phyloP scores from a whole-genome alignment of 805 yeast species.

The Hanseniaspora thailandica region DNA sequence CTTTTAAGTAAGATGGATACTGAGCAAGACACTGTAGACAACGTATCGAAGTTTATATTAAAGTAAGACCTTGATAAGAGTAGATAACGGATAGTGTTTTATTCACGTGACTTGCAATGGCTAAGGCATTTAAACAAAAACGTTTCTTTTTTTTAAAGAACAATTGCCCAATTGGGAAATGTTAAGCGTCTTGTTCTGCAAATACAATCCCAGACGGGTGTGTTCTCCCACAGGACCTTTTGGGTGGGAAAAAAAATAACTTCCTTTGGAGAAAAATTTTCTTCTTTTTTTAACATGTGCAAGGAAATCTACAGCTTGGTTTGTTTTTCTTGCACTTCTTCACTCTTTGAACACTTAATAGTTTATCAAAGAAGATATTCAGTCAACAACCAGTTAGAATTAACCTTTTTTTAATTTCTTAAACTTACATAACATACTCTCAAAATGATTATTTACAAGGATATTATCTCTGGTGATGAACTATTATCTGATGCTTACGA shows the following conservation, averaged over 20 bases:
- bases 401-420: neutral
- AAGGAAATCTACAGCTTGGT: no score
- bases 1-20: neutral
- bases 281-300: no score
- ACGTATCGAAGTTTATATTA: neutral
- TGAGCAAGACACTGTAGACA: neutral
- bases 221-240: no score
- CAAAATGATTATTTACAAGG: slow-evolving; percentile 40
- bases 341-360: neutral
- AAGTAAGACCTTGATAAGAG: neutral
- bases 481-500: slow-evolving; percentile 95
- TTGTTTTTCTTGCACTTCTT: neutral
- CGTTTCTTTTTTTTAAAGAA: no score
- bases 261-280: no score
- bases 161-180: no score
- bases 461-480: slow-evolving; percentile 90
- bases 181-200: no score
- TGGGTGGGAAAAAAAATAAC: no score
- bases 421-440: neutral
- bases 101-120: no score
- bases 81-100: neutral
- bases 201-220: no score
- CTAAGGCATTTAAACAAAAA: no score
- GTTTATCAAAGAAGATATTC: neutral
- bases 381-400: neutral